Percentiles rank a stretch among this genome's conserved stretches.
Conservation (phyloP, 306 rosid species). For the Cicer judaicum region DNA sequence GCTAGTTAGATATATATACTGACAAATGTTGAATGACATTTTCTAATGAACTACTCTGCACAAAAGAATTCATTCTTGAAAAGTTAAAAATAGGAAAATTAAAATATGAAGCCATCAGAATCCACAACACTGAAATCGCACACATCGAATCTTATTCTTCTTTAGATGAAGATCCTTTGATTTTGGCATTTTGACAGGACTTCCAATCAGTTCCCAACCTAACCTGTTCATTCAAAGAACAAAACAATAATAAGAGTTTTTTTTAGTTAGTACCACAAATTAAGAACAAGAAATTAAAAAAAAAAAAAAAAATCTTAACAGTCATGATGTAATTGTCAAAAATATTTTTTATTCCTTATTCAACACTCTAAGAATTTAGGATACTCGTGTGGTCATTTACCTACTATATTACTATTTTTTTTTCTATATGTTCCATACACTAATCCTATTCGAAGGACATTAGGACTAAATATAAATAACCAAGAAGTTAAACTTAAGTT, state of each 20-base stretch:
- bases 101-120: constrained; percentile 44
- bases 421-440: too few species aligned
- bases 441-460: too few species aligned
- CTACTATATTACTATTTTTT: too few species aligned
- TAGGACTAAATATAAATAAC: too few species aligned
- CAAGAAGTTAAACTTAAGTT: too few species aligned
- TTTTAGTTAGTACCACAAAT: too few species aligned
- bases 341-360: too few species aligned
- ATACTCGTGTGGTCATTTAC: too few species aligned
- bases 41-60: constrained; percentile 14
- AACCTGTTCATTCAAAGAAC: constrained; percentile 52
- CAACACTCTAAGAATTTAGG: too few species aligned
- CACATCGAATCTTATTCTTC: constrained; percentile 54
- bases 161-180: constrained; percentile 49
- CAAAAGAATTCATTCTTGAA: not conserved
- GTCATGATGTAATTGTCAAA: too few species aligned
- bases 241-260: not conserved
- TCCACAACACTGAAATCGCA: constrained; percentile 63
- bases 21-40: not conserved
- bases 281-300: too few species aligned
- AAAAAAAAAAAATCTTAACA: too few species aligned
- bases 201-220: constrained; percentile 64
- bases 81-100: not conserved
- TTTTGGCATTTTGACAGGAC: constrained; percentile 71
- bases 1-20: not conserved